Evolutionary conservation across 805 yeast species (phyloP), one percentile per base, ranked within the genome.

Genomic region (Ogataea haglerorum): DNA sequence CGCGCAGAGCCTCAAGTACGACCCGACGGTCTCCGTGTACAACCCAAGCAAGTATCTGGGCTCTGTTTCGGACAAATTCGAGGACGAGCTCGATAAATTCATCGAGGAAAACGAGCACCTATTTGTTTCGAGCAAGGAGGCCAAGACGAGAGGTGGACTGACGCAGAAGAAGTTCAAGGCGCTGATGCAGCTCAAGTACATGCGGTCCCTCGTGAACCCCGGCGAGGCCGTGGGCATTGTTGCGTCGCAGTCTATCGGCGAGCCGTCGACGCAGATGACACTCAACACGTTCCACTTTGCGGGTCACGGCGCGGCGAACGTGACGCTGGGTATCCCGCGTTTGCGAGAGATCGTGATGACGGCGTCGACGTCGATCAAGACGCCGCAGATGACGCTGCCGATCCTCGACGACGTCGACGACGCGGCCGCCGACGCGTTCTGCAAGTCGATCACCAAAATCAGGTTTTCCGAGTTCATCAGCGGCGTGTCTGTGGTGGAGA

Each of bases 301-400:
- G 56, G 99, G 99, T 64, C 99, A 95, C 70, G 99, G 99, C 80
- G 99, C 99, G 43, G 99, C 99, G 33, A 93, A 93, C 68, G 99
- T 93, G 50, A 93, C 99, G 0, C 75, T 93, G 57, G 99, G 99
- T 85, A 93, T 93, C 61, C 99, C 99, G 30, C 96, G 99, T 79
- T 82, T 93, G 87, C 85, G 99, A 79, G 99, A 93, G 76, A 93
- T 93, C 65, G 89, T 93, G 63, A 93, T 93, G 99, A 95, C 99
- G 10, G 99, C 99, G 15, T 87, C 96, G 45, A 80, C 96, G 16
- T 69, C 85, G 34, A 93, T 93, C 59, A 87, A 88, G 71, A 93
- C 99, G n/a, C 99, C 99, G 32, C 98, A 93, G 69, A 93, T 93
- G 99, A 80, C 93, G 3, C 70, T 93, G 54, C 99, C 99, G 19